Conservation (phyloP, 2,329 filamentous ascomycete genomes). For the Ophiocordyceps australis region DNA sequence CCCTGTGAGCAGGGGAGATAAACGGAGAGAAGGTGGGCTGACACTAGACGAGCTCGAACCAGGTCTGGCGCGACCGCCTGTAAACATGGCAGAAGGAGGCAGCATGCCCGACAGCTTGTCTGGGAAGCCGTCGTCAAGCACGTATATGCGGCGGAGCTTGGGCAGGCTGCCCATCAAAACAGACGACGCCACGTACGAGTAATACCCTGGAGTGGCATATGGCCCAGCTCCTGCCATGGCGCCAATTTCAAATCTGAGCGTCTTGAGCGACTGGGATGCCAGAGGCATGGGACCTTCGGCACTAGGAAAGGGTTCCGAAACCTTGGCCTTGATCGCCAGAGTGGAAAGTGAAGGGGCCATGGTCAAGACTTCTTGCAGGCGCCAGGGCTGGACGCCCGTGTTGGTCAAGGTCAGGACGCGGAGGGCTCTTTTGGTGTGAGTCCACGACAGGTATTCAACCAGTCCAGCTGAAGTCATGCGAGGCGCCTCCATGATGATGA, state of each 20-base stretch:
- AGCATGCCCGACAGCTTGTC: slow-evolving; percentile 58
- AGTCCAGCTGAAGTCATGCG: slow-evolving; percentile 57
- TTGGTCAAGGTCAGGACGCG: slow-evolving; percentile 51
- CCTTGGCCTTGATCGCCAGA: slow-evolving; percentile 32
- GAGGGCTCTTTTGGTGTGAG: slow-evolving; percentile 40
- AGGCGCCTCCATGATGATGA: slow-evolving; percentile 55
- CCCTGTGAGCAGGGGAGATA: slow-evolving; percentile 5
- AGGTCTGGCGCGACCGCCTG: slow-evolving; percentile 11
- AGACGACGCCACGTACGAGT: slow-evolving; percentile 71
- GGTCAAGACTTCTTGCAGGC: slow-evolving; percentile 41
- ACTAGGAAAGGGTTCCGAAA: slow-evolving; percentile 29
- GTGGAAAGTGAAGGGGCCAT: slow-evolving; percentile 38
- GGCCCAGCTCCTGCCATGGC: slow-evolving; percentile 36
- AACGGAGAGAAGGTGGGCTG: slow-evolving; percentile 3
- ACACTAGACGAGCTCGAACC: slow-evolving; percentile 12
- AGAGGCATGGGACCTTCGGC: slow-evolving; percentile 37
- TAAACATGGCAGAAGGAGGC: slow-evolving; percentile 31
- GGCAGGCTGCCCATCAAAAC: slow-evolving; percentile 62
- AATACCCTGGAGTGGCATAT: slow-evolving; percentile 48
- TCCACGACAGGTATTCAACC: slow-evolving; percentile 43
- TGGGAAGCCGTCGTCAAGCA: slow-evolving; percentile 69
- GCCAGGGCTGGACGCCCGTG: slow-evolving; percentile 49
- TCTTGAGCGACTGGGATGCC: slow-evolving; percentile 47
- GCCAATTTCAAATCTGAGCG: slow-evolving; percentile 70
- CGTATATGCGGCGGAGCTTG: slow-evolving; percentile 59